Base-by-base conservation (phyloP, 768 basidiomycete species). In the Sporobolomyces phaffii region DNA sequence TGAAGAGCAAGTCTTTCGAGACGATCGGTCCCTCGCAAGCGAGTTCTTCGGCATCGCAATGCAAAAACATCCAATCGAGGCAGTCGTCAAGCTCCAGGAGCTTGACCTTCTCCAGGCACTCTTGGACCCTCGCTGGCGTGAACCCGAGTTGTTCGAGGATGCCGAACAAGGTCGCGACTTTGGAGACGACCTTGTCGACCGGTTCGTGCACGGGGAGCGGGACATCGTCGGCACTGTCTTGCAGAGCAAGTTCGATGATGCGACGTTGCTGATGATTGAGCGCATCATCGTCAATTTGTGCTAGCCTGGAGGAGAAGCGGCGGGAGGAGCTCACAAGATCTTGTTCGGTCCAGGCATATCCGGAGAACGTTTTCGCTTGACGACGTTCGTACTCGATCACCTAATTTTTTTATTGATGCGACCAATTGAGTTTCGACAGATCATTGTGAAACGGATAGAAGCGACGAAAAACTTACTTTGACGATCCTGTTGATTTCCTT, bases 81-180 rank as follows among this genome's bases (percentile, higher is more conserved):
- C 89, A 91, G 57, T 91, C 88, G 20, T 97, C 93, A n/a, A 91
- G 79, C 29, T 89, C 89, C 36, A 87, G 78, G 17, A 86, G 83
- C 31, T 80, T 77, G 31, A 90, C 84, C 9, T 81, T 77, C 56
- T 80, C 78, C 49, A 98, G 77, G 76, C 91, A 96, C 72, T 87
- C 82, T 53, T 84, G 81, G 9, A 91, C 86, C 58, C 83, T 80
- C 15, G 81, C 81, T 73, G 89, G 85, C 2, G 82, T 77, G 75
- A 91, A 91, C 5, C 89, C 90, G 28, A 92, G 80, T 52, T 88
- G 83, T 68, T 87, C 81, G 29, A 97, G 80, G 31, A 88, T 83
- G 48, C 91, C 90, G 74, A 88, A 91, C 0, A 88, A 88, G 47
- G 90, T 81, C 20, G 84, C 92, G 28, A 96, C 81, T 62, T 84